A percentile compares a stretch with the other conserved stretches of the same genome.
These are phyloP conservation scores for Melaleuca alternifolia DNA, from an alignment of 345 rosid genomes.

Conservation along the genomic window DNA sequence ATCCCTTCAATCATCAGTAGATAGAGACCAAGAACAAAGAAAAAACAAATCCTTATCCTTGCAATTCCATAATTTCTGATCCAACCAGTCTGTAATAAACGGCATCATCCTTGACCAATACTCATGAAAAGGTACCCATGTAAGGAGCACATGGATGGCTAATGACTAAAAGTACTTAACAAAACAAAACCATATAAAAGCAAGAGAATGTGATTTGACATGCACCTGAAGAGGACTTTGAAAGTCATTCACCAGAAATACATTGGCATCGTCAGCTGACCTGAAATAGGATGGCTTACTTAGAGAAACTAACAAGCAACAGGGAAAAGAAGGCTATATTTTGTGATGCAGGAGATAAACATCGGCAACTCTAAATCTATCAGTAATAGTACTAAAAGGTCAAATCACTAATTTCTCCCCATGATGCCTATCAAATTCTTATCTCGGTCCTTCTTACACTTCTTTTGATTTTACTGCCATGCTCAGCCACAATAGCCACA, in stretches of 20 bases:
- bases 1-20: neutral
- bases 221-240: slow-evolving; percentile 83
- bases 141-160: neutral
- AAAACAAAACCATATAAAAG: neutral
- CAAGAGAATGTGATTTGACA: neutral
- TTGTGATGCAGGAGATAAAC: neutral
- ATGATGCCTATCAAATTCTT: neutral
- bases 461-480: neutral
- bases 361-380: neutral
- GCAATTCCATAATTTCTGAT: neutral
- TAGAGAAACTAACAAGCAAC: neutral
- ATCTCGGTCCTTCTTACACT: neutral
- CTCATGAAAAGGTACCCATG: neutral
- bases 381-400: neutral
- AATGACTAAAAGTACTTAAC: neutral
- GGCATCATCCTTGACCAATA: neutral
- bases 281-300: slow-evolving; percentile 25
- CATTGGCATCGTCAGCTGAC: slow-evolving; percentile 85
- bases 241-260: slow-evolving; percentile 83
- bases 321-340: neutral
- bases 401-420: neutral
- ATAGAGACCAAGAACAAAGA: neutral
- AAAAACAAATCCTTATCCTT: neutral
- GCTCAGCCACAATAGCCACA: neutral
- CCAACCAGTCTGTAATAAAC: neutral